Evolutionary conservation across 2,329 filamentous ascomycete species (phyloP), one percentile per base, ranked within the genome.

Genomic region (Zymoseptoria pseudotritici): DNA sequence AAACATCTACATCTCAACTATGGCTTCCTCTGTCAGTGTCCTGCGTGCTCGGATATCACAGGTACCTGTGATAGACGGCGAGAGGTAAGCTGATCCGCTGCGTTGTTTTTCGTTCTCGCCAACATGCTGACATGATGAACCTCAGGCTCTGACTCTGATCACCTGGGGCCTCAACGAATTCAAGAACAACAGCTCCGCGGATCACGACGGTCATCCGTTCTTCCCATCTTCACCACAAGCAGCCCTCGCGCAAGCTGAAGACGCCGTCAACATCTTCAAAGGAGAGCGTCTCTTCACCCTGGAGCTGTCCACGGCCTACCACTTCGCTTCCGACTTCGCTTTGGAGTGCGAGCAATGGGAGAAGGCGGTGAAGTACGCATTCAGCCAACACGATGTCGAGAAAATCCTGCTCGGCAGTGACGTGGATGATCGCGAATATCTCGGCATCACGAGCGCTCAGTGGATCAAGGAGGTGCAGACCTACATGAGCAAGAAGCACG

Each of bases 191-290:
- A 58, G 49, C 11, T 36, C 53, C 22, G 20, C 42, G 22, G 58
- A 57, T 17, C 24, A 49, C 50, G 26, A 58, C 11, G 36, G 24
- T 9, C 42, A 62, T 36, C 57, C 49, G n/a, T 66, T 56, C 55
- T 56, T 64, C 26, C 65, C 65, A 5, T 24, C 29, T 17, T 54
- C 55, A 36, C 53, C 51, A 26, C 10, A n/a, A 11, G 42, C 51
- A 36, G 64, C 65, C 2, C 56, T 65, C 6, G 31, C 42, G 11
- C 62, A 64, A 36, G 62, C 63, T 5, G 63, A 66, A 51, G 61
- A 67, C 50, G 55, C 97, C 73, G 97, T 97, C 74, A 88, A 91
- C 46, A 81, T 97, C 52, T 83, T 97, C 7, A 91, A 97, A 50
- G 92, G 97, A 75, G 93, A 97, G 76, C 93, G 93, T 7, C 81